These are phyloP conservation scores for Cylindrotheca fusiformis DNA, from an alignment of 108 stramenopile genomes.

Conservation along the genomic window DNA sequence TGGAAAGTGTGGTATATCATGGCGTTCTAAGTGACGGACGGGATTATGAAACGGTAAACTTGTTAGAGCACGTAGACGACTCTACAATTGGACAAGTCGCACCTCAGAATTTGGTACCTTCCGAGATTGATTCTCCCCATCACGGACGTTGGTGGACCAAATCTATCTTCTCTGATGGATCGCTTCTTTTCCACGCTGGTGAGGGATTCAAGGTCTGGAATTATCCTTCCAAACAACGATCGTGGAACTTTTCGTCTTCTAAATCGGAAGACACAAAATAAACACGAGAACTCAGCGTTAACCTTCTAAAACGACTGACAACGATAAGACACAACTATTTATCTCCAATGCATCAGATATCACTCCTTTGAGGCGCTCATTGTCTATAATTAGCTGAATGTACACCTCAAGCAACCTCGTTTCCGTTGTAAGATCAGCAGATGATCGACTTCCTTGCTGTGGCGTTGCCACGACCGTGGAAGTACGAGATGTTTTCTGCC, in stretches of 20 bases:
- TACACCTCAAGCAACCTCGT: too few relatives aligned
- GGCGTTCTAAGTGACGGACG: constrained; percentile 72
- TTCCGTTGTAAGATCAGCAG: too few relatives aligned
- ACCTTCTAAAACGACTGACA: too few relatives aligned
- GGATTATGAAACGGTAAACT: constrained; percentile 47
- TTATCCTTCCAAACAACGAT: neutral
- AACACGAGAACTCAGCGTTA: too few relatives aligned
- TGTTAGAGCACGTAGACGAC: constrained; percentile 22
- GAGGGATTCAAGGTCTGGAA: constrained; percentile 71
- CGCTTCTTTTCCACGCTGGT: constrained; percentile 48
- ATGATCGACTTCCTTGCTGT: too few relatives aligned
- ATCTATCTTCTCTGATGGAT: constrained; percentile 35
- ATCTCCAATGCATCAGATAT: too few relatives aligned
- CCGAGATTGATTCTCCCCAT: constrained; percentile 24
- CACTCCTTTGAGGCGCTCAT: too few relatives aligned
- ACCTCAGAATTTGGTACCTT: constrained; percentile 11
- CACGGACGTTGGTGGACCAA: constrained; percentile 60
- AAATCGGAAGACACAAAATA: neutral
- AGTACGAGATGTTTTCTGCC: too few relatives aligned
- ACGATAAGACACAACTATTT: too few relatives aligned
- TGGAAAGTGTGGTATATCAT: constrained; percentile 41
- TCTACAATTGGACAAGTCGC: constrained; percentile 16
- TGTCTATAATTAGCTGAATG: too few relatives aligned
- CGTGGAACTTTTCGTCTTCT: neutral
- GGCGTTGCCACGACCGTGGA: too few relatives aligned